These are phyloP conservation scores for Globisporangium splendens DNA, from an alignment of 352 stramenopile species.

Conservation along the genomic window DNA sequence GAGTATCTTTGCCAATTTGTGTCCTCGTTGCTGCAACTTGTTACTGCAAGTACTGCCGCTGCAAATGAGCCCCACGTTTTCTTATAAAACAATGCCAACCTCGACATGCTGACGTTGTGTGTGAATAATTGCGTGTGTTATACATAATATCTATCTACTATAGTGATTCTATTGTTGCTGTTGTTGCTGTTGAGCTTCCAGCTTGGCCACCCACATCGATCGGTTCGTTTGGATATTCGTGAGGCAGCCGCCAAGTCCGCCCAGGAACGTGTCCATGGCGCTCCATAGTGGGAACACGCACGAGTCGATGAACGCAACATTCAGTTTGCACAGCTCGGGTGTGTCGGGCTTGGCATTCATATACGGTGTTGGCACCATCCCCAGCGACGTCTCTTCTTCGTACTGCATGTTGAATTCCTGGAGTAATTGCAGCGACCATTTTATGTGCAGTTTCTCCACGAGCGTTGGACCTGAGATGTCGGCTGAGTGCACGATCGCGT, in stretches of 20 bases:
- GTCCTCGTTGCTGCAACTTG: too few relatives aligned
- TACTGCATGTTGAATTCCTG: slow-evolving; percentile 86
- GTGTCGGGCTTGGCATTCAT: slow-evolving; percentile 68
- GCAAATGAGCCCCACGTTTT: too few relatives aligned
- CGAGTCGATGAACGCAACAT: slow-evolving; percentile 80
- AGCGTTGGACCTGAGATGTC: slow-evolving; percentile 78
- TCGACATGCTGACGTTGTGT: too few relatives aligned
- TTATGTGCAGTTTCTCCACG: slow-evolving; percentile 41
- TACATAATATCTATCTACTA: too few relatives aligned
- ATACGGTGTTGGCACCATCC: slow-evolving; percentile 66
- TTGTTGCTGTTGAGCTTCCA: too few relatives aligned
- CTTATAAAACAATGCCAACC: too few relatives aligned
- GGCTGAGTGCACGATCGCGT: slow-evolving; percentile 74
- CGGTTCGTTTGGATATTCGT: slow-evolving; percentile 69
- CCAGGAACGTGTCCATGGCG: slow-evolving; percentile 59
- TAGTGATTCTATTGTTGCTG: too few relatives aligned
- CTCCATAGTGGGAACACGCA: slow-evolving; percentile 83
- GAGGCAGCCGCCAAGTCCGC: slow-evolving; percentile 53
- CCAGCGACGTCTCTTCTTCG: slow-evolving; percentile 59
- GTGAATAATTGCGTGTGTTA: too few relatives aligned
- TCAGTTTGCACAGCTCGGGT: slow-evolving; percentile 65
- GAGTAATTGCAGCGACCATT: slow-evolving; percentile 63
- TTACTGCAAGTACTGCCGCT: too few relatives aligned
- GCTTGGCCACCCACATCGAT: slow-evolving; percentile 41
- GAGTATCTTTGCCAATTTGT: too few relatives aligned